phyloP scores from a whole-genome alignment of 2,329 filamentous ascomycete genomes.

The Biscogniauxia marginata region DNA sequence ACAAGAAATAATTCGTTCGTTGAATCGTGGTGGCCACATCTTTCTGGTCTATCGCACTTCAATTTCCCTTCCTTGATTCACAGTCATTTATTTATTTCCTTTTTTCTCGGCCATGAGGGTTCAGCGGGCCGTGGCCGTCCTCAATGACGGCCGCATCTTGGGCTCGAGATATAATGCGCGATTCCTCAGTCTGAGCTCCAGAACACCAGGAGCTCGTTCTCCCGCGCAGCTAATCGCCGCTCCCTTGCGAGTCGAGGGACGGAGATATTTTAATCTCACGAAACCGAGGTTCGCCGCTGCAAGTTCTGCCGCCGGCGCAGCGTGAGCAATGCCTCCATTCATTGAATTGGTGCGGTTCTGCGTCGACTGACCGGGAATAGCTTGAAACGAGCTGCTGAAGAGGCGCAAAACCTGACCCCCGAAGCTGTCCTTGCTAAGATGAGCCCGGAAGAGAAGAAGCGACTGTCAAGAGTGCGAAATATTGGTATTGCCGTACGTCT shows the following conservation, averaged over 20 bases:
- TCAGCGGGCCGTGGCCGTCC: slow-evolving; percentile 37
- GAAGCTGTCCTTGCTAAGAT: slow-evolving; percentile 74
- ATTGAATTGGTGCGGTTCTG: background rate
- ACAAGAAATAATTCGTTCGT: too few relatives aligned
- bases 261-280: slow-evolving; percentile 41
- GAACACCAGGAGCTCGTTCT: slow-evolving; percentile 26
- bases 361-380: slow-evolving; percentile 24
- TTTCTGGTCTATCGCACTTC: background rate
- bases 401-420: slow-evolving; percentile 52
- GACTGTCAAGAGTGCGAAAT: slow-evolving; percentile 82
- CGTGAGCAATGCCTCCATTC: slow-evolving; percentile 31
- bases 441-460: slow-evolving; percentile 72
- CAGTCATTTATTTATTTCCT: slow-evolving; percentile 22
- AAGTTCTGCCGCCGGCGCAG: slow-evolving; percentile 36
- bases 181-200: slow-evolving; percentile 34
- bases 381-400: slow-evolving; percentile 51
- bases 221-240: slow-evolving; percentile 33
- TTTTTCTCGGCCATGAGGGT: slow-evolving; percentile 36
- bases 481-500: slow-evolving; percentile 88
- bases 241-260: slow-evolving; percentile 32
- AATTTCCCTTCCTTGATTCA: slow-evolving; percentile 13
- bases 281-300: slow-evolving; percentile 32
- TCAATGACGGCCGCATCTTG: slow-evolving; percentile 38
- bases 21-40: too few relatives aligned
- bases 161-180: slow-evolving; percentile 33